Conservation (phyloP, 2,329 filamentous ascomycete species). For the Pseudogymnoascus verrucosus region DNA sequence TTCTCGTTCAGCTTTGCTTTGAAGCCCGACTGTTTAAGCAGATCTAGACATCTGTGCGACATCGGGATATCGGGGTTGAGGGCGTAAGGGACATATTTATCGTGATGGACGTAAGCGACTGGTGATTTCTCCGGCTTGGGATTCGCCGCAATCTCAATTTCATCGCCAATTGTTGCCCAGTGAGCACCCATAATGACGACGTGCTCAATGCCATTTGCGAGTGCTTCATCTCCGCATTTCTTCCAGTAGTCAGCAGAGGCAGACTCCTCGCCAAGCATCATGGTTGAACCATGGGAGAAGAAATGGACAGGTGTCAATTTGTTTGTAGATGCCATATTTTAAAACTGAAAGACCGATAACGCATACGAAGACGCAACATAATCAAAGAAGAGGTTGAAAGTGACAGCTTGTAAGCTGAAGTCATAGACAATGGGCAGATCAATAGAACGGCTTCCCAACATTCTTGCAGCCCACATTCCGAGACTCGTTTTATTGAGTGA, state of each 20-base stretch:
- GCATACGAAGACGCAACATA: not conserved
- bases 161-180: conserved; percentile 49
- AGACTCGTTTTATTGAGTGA: not conserved
- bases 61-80: conserved; percentile 49
- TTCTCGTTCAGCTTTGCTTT: conserved; percentile 40
- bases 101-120: conserved; percentile 55
- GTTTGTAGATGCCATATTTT: not conserved
- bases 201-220: conserved; percentile 49
- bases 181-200: conserved; percentile 60
- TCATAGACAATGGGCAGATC: not conserved
- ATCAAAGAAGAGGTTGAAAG: not conserved
- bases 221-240: conserved; percentile 50
- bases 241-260: conserved; percentile 57
- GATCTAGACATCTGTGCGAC: conserved; percentile 38
- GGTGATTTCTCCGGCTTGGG: conserved; percentile 51
- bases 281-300: conserved; percentile 63
- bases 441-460: not conserved
- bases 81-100: conserved; percentile 53
- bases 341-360: not conserved
- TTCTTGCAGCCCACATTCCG: not conserved
- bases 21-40: conserved; percentile 46
- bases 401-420: not conserved
- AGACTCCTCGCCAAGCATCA: conserved; percentile 59
- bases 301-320: conserved; percentile 46
- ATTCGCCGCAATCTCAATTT: conserved; percentile 52